phyloP scores from a whole-genome alignment of 1,139 yeast species.

The Scheffersomyces illinoinensis region DNA sequence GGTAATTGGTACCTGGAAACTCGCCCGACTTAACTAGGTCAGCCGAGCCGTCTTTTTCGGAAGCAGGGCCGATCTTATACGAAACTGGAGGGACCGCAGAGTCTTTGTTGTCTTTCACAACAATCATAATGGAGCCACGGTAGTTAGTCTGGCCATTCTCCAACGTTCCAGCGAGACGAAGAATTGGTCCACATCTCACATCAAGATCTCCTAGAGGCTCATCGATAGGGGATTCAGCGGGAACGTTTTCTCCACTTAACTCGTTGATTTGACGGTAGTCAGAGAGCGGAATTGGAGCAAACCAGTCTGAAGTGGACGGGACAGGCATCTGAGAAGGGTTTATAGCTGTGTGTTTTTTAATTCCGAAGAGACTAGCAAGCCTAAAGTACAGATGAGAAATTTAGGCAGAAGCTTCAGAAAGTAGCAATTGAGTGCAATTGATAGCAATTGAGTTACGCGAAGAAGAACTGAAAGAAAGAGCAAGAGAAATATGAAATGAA shows the following conservation, averaged over 20 bases:
- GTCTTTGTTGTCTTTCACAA: slow-evolving; percentile 41
- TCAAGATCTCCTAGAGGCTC: slow-evolving; percentile 32
- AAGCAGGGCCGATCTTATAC: slow-evolving; percentile 42
- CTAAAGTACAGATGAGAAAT: not conserved
- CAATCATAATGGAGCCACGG: slow-evolving; percentile 66
- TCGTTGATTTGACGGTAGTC: slow-evolving; percentile 29
- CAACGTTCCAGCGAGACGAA: slow-evolving; percentile 64
- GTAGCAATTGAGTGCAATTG: not conserved
- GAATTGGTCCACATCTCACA: slow-evolving; percentile 74
- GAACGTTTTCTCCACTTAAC: slow-evolving; percentile 23
- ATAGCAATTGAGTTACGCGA: not conserved
- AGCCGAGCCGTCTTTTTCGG: not conserved
- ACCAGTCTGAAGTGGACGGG: slow-evolving; percentile 18
- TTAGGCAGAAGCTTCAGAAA: not conserved
- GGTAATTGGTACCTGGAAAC: slow-evolving; percentile 46
- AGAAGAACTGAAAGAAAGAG: not conserved
- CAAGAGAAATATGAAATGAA: not conserved
- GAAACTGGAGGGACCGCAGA: slow-evolving; percentile 36
- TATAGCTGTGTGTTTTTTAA: not conserved
- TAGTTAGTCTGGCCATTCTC: slow-evolving; percentile 50
- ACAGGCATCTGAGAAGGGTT: not conserved
- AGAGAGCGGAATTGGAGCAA: slow-evolving; percentile 30
- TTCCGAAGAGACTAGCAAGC: not conserved
- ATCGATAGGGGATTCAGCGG: slow-evolving; percentile 26
- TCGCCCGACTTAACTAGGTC: slow-evolving; percentile 32